phyloP scores from a whole-genome alignment of 1,284 basidiomycete species.

The Pisolithus thermaeus region DNA sequence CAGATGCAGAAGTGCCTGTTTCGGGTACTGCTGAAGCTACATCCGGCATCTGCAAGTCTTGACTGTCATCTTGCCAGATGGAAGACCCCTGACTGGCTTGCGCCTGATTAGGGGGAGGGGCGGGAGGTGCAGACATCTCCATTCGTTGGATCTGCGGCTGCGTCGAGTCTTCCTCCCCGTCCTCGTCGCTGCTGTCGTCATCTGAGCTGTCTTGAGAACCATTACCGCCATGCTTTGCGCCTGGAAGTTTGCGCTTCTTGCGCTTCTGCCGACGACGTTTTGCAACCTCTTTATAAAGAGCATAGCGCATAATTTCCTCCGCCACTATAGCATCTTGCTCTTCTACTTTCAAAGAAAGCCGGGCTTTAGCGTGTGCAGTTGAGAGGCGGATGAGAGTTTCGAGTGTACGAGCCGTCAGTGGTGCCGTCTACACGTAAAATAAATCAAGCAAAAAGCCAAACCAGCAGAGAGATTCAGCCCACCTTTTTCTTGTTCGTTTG shows the following conservation, averaged over 20 bases:
- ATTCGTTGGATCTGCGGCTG: slow-evolving; percentile 38
- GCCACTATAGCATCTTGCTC: slow-evolving; percentile 86
- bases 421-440: slow-evolving; percentile 68
- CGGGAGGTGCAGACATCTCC: slow-evolving; percentile 36
- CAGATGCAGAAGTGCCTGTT: slow-evolving; percentile 26
- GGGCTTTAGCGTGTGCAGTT: slow-evolving; percentile 96
- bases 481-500: slow-evolving; percentile 87
- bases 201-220: slow-evolving; percentile 37
- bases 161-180: slow-evolving; percentile 32
- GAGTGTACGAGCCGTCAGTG: slow-evolving; percentile 95
- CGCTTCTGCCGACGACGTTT: slow-evolving; percentile 61
- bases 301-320: slow-evolving; percentile 94
- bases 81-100: slow-evolving; percentile 42
- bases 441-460: slow-evolving; percentile 10
- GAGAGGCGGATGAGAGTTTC: slow-evolving; percentile 98
- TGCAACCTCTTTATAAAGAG: slow-evolving; percentile 96
- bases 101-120: slow-evolving; percentile 27
- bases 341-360: slow-evolving; percentile 83
- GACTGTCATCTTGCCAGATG: slow-evolving; percentile 56
- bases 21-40: slow-evolving; percentile 33
- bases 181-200: slow-evolving; percentile 43
- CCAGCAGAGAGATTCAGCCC: slow-evolving; percentile 15
- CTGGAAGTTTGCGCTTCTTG: slow-evolving; percentile 74
- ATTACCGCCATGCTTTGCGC: slow-evolving; percentile 34
- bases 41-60: slow-evolving; percentile 58